Base-by-base conservation (phyloP, 2,329 filamentous ascomycete species). In the Botrytis medusae region DNA sequence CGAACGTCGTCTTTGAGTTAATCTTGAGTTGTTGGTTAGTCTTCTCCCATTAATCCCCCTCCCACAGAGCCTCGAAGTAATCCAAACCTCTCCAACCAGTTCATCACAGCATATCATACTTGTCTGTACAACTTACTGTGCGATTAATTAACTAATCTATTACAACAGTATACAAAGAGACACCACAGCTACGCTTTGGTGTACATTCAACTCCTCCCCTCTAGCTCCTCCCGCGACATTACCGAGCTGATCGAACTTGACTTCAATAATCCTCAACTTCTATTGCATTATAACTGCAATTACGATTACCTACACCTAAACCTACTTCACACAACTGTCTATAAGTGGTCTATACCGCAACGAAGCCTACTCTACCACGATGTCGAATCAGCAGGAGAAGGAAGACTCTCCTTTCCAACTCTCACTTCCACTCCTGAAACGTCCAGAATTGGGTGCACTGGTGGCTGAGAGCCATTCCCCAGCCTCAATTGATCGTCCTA, bases 11-110 rank as follows among this genome's bases (percentile, higher is more conserved):
- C 6, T 5, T n/a, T 54, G 48, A 51, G 22, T n/a, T 51, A 7
- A 7, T 51, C 12, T n/a, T 0, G 25, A n/a, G 25, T 51, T 16
- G 14, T n/a, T n/a, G 48, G 48, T 51, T 51, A 16, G 48, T 51
- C 9, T n/a, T 51, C 25, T 51, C 10, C 12, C n/a, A 4, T n/a
- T 51, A n/a, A 54, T n/a, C 5, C 12, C n/a, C 3, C 14, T 57
- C 14, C 16, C 16, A 18, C n/a, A 29, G 7, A 2, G 29, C 1
- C 7, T 29, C 0, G 6, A 2, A 18, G n/a, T n/a, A 16, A n/a
- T 8, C 29, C 51, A 29, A 57, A 8, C 2, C 16, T 57, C 14
- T 9, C 2, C n/a, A 57, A 57, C 8, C n/a, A 57, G 14, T 29
- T 2, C 29, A 32, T 29, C 14, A 57, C 14, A 29, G 25, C 51